These are phyloP conservation scores for Penicillium paxilli DNA, from an alignment of 495 filamentous ascomycete genomes.

Conservation along the genomic window DNA sequence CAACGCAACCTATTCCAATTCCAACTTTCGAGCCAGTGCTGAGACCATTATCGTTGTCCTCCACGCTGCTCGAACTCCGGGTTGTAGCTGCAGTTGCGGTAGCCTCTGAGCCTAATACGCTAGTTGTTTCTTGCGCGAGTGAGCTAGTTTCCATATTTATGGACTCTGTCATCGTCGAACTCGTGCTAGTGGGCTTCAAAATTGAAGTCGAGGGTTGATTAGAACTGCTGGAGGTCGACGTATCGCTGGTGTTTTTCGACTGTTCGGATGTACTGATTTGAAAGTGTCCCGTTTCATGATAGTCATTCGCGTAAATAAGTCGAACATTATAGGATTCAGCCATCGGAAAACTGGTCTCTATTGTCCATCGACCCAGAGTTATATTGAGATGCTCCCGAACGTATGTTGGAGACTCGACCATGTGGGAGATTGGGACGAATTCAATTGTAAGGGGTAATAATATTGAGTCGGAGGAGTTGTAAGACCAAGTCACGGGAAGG, in stretches of 20 bases:
- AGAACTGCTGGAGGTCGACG: neutral
- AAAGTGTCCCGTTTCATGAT: neutral
- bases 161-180: neutral
- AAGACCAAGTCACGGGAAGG: neutral
- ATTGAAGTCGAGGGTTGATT: neutral
- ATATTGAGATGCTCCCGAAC: neutral
- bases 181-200: neutral
- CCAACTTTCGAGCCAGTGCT: neutral
- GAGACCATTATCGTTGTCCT: neutral
- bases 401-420: neutral
- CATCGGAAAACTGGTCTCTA: neutral
- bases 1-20: neutral
- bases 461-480: slow-evolving; percentile 1
- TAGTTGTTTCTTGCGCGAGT: neutral
- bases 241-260: slow-evolving; percentile 2
- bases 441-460: neutral
- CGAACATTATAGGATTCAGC: neutral
- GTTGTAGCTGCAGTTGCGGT: neutral
- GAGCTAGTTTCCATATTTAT: neutral
- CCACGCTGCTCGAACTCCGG: neutral
- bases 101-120: neutral
- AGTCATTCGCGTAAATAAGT: neutral
- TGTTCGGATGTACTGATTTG: neutral
- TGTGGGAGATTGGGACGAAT: neutral
- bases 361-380: neutral